Evolutionary conservation across 2,329 filamentous ascomycete genomes (phyloP).

Genomic region (Bisporella sp.): DNA sequence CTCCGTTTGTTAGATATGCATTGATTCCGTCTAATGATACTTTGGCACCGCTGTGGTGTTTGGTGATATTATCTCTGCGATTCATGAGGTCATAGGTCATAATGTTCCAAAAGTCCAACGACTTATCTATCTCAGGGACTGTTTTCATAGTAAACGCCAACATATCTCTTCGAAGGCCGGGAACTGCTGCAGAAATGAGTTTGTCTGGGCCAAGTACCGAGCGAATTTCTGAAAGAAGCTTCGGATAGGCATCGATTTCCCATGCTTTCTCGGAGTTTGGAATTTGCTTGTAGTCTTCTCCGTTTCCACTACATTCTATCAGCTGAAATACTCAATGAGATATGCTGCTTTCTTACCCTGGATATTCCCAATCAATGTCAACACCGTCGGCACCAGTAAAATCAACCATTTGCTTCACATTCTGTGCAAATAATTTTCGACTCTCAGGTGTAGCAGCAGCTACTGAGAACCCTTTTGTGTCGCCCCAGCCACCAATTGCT

Average conservation of each 20-base stretch:
- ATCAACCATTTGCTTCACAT: constrained; percentile 56
- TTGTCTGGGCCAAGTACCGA: constrained; percentile 47
- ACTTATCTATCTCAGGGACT: constrained; percentile 48
- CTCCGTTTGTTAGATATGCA: constrained; percentile 46
- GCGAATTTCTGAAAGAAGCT: constrained; percentile 52
- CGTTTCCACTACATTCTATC: constrained; percentile 46
- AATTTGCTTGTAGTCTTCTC: constrained; percentile 59
- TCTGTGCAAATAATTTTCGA: constrained; percentile 53
- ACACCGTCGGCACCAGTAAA: constrained; percentile 57
- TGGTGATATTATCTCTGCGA: constrained; percentile 55
- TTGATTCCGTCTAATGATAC: constrained; percentile 48
- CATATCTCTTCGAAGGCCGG: constrained; percentile 57
- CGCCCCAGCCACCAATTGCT: constrained; percentile 71
- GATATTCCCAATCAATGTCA: constrained; percentile 48
- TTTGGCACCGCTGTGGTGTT: constrained; percentile 57
- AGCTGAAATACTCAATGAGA: not conserved
- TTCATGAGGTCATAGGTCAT: constrained; percentile 69
- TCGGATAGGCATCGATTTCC: constrained; percentile 58
- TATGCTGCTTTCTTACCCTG: constrained; percentile 31
- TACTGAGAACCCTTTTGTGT: constrained; percentile 53
- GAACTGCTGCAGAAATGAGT: constrained; percentile 61
- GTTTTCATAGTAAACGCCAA: constrained; percentile 56
- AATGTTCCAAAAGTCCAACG: constrained; percentile 61
- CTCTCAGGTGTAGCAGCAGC: constrained; percentile 45
- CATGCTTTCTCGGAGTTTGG: constrained; percentile 53